These are phyloP conservation scores for Triticum urartu DNA, from an alignment of 176 grass and related monocot genomes.

Conservation along the genomic window DNA sequence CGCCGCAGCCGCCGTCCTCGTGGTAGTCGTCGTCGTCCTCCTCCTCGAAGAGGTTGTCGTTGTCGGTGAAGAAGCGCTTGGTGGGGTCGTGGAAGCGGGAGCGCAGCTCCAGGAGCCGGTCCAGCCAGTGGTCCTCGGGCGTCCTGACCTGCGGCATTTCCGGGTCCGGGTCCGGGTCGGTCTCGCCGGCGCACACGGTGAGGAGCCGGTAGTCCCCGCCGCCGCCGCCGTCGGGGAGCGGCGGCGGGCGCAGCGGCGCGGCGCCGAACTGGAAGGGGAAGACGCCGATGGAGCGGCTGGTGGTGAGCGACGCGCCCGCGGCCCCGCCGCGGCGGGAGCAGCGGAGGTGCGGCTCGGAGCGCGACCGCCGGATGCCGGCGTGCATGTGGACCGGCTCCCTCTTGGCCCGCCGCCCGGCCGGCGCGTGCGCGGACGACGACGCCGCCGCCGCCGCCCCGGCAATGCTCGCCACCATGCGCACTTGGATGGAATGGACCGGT, in stretches of 20 bases:
- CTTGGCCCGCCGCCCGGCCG: background rate
- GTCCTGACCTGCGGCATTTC: slow-evolving; percentile 15
- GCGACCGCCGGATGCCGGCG: slow-evolving; percentile 60
- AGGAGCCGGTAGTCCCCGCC: slow-evolving; percentile 45
- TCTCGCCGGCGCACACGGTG: slow-evolving; percentile 37
- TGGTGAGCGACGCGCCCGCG: slow-evolving; percentile 54
- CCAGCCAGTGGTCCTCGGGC: slow-evolving; percentile 63
- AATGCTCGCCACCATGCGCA: slow-evolving; percentile 56
- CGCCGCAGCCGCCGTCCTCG: slow-evolving; percentile 52
- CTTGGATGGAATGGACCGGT: background rate
- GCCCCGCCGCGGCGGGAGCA: slow-evolving; percentile 45
- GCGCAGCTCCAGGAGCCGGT: slow-evolving; percentile 70
- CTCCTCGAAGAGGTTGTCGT: slow-evolving; percentile 17
- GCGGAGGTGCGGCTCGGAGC: slow-evolving; percentile 67
- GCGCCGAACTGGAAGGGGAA: slow-evolving; percentile 68
- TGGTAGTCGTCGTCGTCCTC: slow-evolving; percentile 15
- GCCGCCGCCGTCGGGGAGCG: slow-evolving; percentile 42
- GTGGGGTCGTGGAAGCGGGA: slow-evolving; percentile 58
- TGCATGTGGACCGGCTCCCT: slow-evolving; percentile 44
- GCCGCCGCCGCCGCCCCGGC: slow-evolving; percentile 15
- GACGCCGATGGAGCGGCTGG: slow-evolving; percentile 58
- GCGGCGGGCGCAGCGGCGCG: slow-evolving; percentile 43
- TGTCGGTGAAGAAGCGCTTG: slow-evolving; percentile 30
- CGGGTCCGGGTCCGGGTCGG: slow-evolving; percentile 16
- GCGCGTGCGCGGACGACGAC: background rate